These are phyloP conservation scores for Tricholoma saponaceum DNA, from an alignment of 768 basidiomycete species.

Conservation along the genomic window DNA sequence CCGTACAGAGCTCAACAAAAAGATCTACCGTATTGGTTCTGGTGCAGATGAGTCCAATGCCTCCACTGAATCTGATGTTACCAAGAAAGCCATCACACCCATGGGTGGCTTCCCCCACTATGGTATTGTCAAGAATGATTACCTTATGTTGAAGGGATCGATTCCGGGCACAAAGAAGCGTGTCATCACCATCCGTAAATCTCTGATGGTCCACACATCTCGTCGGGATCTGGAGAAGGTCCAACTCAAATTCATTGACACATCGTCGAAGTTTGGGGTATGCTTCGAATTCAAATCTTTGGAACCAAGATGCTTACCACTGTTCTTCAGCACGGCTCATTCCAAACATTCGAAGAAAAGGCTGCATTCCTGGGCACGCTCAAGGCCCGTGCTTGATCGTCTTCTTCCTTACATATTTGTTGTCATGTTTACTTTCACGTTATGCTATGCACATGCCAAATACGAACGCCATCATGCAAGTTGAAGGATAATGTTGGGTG, in stretches of 20 bases:
- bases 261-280: slow-evolving; percentile 96
- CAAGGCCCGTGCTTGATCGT: slow-evolving; percentile 72
- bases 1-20: slow-evolving; percentile 98
- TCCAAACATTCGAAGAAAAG: slow-evolving; percentile 98
- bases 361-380: slow-evolving; percentile 88
- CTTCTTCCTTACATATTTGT: slow-evolving; percentile 32
- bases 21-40: slow-evolving; percentile 92
- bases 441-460: slow-evolving; percentile 31
- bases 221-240: slow-evolving; percentile 98
- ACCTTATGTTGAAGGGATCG: slow-evolving; percentile 94
- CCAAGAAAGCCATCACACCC: slow-evolving; percentile 91
- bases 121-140: slow-evolving; percentile 98
- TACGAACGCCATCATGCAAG: slow-evolving; percentile 10
- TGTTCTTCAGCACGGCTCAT: slow-evolving; percentile 76
- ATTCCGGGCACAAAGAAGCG: slow-evolving; percentile 97
- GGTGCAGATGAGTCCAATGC: slow-evolving; percentile 78
- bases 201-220: slow-evolving; percentile 93
- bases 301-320: neutral
- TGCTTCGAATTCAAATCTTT: slow-evolving; percentile 24
- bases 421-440: slow-evolving; percentile 31
- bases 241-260: slow-evolving; percentile 97
- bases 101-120: slow-evolving; percentile 99
- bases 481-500: no score
- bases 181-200: slow-evolving; percentile 95
- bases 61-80: slow-evolving; percentile 92